Evolutionary conservation across 768 basidiomycete genomes (phyloP), one percentile per base, ranked within the genome.

Genomic region (Panaeolus papilionaceus): DNA sequence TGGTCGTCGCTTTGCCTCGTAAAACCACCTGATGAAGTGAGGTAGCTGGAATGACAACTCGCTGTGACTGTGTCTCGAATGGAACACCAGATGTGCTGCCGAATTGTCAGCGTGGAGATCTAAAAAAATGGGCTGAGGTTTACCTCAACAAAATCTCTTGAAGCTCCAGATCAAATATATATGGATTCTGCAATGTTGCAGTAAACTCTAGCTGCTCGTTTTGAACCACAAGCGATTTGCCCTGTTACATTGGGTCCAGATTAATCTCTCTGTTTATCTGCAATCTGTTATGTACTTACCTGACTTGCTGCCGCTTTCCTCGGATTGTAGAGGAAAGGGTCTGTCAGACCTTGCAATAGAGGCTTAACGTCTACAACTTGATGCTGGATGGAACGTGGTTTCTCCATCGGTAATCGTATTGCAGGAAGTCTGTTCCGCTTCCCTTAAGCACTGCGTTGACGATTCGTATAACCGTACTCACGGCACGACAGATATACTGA

Each of bases 251-350:
- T 58, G 28, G 16, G 9, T 33, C 33, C 16, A 28, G 42, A 14
- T 16, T 58, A 11, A 33, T 20, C 12, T 16, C n/a, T 28, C 4
- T 38, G 10, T 68, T 39, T 40, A 33, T 18, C 28, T 5, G 18
- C 18, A 20, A 26, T 38, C 38, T 9, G 4, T 20, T 38, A 61
- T 4, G 8, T 37, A 70, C 82, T 73, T 49, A 93, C 92, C 83
- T 89, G 89, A 16, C 83, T 82, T 38, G 83, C 79, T 47, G 81
- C 77, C 7, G 85, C 78, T 74, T 86, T 89, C 66, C 96, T 83
- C 2, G 97, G 97, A 76, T 98, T 96, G 76, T 98, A 98, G 66
- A 99, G 80, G 79, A 98, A 98, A 1, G 93, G 91, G 75, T 96
- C 92, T 23, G 84, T 86, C 38, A 82, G 80, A 3, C 89, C 89